Evolutionary conservation across 306 rosid genomes (phyloP), one percentile per base, ranked within the genome.

Genomic region (Luffa aegyptiaca): DNA sequence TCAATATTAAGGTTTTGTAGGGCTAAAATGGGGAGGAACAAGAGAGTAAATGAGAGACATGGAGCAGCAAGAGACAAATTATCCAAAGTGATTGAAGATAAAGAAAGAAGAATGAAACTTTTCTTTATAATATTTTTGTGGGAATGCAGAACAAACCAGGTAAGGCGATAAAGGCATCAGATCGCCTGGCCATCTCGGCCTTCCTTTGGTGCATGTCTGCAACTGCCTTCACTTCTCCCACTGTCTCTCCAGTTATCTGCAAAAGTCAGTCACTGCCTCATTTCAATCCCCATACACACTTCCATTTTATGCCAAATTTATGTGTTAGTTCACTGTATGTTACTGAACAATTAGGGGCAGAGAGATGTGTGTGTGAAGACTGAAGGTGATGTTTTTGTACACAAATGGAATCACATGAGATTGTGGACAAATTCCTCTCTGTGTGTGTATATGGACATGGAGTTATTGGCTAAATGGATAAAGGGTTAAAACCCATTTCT

Each of bases 121-220:
- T 57, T 18, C 1, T 36, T 6, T 16, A 56, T 18, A 16, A 55
- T 5, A 14, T 4, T 14, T 6, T 14, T 3, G 17, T 26, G 10
- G 7, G 73, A 16, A 16, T 37, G 53, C 33, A 45, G 76, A 49
- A 82, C 90, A 61, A 89, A 95, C 99, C 99, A 84, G 99, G 99
- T 83, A 95, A 88, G 86, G 98, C 99, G 81, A 95, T 95, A 87
- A 95, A 95, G 72, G 99, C 99, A 88, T 95, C 99, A 33, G 98
- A 95, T 80, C 91, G 97, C 92, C 81, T 89, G 65, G 98, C 97
- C 99, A 95, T 95, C 90, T 95, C 99, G 75, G 98, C 99, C 84
- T 95, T 95, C 84, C 99, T 91, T 88, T 93, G 97, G 80, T 95
- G 99, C 98, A 95, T 95, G 83, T 89, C 99, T 78, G 97, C 98